Percentiles rank a stretch among this genome's conserved stretches.
These are phyloP conservation scores for Candida silvicultrix DNA, from an alignment of 805 yeast species.

Conservation along the genomic window DNA sequence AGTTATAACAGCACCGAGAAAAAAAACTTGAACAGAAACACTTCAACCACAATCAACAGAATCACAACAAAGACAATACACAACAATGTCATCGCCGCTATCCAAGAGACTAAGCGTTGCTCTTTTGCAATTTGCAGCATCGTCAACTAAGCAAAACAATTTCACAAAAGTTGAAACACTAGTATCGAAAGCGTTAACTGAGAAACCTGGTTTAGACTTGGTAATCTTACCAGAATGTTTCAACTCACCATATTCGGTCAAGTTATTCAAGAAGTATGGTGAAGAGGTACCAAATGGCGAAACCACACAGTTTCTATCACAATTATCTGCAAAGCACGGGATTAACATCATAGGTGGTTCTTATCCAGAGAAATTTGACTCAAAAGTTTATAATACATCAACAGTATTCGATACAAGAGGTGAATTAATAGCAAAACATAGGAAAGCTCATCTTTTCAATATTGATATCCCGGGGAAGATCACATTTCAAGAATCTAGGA, in stretches of 20 bases:
- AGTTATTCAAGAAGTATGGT: slow-evolving; percentile 78
- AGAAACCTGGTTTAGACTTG: slow-evolving; percentile 59
- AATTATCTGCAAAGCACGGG: slow-evolving; percentile 56
- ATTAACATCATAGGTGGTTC: slow-evolving; percentile 86
- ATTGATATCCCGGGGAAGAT: slow-evolving; percentile 89
- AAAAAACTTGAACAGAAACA: too few species aligned
- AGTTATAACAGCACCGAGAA: too few species aligned
- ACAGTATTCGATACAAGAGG: slow-evolving; percentile 70
- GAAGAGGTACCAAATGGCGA: slow-evolving; percentile 74
- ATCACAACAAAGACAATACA: background rate
- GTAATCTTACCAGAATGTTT: slow-evolving; percentile 92
- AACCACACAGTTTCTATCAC: slow-evolving; percentile 52
- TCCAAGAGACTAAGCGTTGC: slow-evolving; percentile 64
- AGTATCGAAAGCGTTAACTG: slow-evolving; percentile 50
- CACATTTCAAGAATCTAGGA: slow-evolving; percentile 74
- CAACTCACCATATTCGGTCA: slow-evolving; percentile 89
- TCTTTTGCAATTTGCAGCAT: slow-evolving; percentile 70
- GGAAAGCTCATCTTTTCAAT: slow-evolving; percentile 84
- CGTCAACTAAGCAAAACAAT: slow-evolving; percentile 67
- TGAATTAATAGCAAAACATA: slow-evolving; percentile 71
- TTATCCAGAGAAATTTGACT: slow-evolving; percentile 67
- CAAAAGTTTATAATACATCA: slow-evolving; percentile 63
- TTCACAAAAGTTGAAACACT: slow-evolving; percentile 53
- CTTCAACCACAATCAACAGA: background rate
- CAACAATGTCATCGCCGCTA: slow-evolving; percentile 20